phyloP scores from a whole-genome alignment of 2,329 filamentous ascomycete species.

The Sclerotiophoma versabilis region DNA sequence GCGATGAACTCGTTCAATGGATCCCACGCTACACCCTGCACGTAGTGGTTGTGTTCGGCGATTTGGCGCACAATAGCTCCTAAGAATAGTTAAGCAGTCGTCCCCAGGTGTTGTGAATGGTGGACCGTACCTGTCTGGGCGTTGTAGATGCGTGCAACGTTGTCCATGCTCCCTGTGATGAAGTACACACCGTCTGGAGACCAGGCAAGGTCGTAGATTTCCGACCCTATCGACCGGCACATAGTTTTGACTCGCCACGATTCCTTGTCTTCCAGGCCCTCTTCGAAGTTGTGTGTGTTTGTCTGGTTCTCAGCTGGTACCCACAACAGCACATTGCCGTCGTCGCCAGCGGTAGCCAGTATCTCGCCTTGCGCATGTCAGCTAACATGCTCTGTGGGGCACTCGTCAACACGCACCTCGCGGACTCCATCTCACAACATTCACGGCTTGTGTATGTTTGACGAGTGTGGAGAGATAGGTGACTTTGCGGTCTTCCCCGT shows the following conservation, averaged over 20 bases:
- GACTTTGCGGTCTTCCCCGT: conserved; percentile 86
- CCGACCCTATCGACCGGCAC: conserved; percentile 92
- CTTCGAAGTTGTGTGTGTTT: conserved; percentile 76
- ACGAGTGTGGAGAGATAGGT: conserved; percentile 89
- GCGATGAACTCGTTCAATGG: conserved; percentile 97
- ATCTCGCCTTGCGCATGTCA: conserved; percentile 73
- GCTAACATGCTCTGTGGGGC: not conserved
- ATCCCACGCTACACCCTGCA: conserved; percentile 98
- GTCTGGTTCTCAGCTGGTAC: conserved; percentile 81
- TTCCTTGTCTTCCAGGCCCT: conserved; percentile 90
- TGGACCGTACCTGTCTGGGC: conserved; percentile 76
- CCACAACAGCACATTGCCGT: conserved; percentile 97
- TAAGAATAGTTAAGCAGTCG: conserved; percentile 29
- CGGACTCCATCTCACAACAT: conserved; percentile 95
- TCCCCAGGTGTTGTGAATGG: conserved; percentile 13
- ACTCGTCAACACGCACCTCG: conserved; percentile 67
- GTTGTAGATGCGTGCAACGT: conserved; percentile 96
- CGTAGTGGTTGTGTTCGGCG: conserved; percentile 96
- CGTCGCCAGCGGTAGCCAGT: conserved; percentile 93
- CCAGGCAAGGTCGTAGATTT: conserved; percentile 99
- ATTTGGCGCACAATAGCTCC: conserved; percentile 76
- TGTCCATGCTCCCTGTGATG: conserved; percentile 99
- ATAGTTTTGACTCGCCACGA: conserved; percentile 97
- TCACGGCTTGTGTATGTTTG: conserved; percentile 96
- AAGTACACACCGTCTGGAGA: conserved; percentile 96